phyloP scores from a whole-genome alignment of 2,329 filamentous ascomycete species.

The Botrytis deweyae region DNA sequence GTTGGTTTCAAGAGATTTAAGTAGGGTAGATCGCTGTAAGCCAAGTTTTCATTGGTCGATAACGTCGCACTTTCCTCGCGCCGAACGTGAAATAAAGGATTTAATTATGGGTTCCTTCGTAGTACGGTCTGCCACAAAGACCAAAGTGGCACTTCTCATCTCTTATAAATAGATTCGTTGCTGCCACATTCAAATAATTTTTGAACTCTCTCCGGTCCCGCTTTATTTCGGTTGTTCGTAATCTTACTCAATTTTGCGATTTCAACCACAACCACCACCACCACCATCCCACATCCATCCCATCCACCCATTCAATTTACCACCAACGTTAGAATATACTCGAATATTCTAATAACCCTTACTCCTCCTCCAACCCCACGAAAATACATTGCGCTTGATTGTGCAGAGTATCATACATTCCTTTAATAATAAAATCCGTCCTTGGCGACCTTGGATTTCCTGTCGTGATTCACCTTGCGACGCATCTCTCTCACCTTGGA shows the following conservation, averaged over 20 bases:
- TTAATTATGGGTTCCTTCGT: slow-evolving; percentile 4
- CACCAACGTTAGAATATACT: neutral
- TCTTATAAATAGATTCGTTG: slow-evolving; percentile 15
- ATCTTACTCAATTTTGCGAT: slow-evolving; percentile 15
- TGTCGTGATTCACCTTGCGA: slow-evolving; percentile 8
- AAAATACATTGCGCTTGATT: neutral
- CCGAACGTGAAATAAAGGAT: slow-evolving; percentile 11
- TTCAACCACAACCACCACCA: slow-evolving; percentile 7
- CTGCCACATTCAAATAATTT: neutral
- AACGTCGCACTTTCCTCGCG: slow-evolving; percentile 10
- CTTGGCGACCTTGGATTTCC: neutral
- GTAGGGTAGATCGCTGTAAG: slow-evolving; percentile 18
- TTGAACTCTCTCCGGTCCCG: neutral
- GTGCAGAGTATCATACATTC: slow-evolving; percentile 19
- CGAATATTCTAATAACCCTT: slow-evolving; percentile 1
- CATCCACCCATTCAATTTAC: neutral
- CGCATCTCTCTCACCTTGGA: neutral
- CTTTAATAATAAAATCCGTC: slow-evolving; percentile 15
- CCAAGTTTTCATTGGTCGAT: slow-evolving; percentile 5
- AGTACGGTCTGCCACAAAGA: neutral
- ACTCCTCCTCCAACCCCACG: neutral
- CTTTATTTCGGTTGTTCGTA: slow-evolving; percentile 22
- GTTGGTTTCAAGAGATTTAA: slow-evolving; percentile 9
- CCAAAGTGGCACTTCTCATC: neutral
- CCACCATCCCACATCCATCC: neutral